Base-by-base conservation (phyloP, 164 flowering plant genomes). In the Annona squamosa region DNA sequence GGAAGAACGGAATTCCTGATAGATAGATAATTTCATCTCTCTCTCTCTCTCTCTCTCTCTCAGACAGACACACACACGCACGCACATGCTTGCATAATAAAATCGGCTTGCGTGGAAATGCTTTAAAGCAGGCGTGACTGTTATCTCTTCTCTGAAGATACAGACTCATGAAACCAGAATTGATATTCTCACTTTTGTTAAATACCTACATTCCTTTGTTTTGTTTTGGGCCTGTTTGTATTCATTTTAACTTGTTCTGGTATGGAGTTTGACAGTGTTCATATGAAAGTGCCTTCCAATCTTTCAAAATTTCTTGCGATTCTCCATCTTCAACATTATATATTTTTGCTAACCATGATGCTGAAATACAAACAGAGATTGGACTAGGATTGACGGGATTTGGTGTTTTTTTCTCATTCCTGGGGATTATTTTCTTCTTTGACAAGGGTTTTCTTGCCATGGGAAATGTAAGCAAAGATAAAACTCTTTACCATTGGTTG, bases 341-440 rank as follows among this genome's bases (percentile, higher is more conserved):
- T 16, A 66, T 5, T 3, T 12, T 66, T 42, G 42, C 68, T 66
- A 69, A 65, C 69, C 62, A 71, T 67, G 65, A 43, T 43, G 57
- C 43, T 63, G 75, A 62, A 70, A 63, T 73, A 82, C 74, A 56
- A 76, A 78, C 97, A 92, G 97, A 92, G 84, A 95, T 95, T 72
- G 99, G 99, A 65, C 87, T 92, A n/a, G 99, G 99, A 73, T 83
- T 95, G 88, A 92, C 98, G 10, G 97, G 93, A 56, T 95, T 92
- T 76, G 97, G 99, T 65, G 68, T 92, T 16, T 84, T 95, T 81
- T 95, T 95, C 84, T 86, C 97, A 46, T 84, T 91, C 75, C 79
- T 95, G 86, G 99, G 98, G 66, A 78, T 95, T 17, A 76, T 95
- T 44, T 88, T 92, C 78, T 86, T 95, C 74, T 95, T 95, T 63